phyloP scores from a whole-genome alignment of 2,329 filamentous ascomycete genomes.

The Nannizziopsis arthrosporioides region DNA sequence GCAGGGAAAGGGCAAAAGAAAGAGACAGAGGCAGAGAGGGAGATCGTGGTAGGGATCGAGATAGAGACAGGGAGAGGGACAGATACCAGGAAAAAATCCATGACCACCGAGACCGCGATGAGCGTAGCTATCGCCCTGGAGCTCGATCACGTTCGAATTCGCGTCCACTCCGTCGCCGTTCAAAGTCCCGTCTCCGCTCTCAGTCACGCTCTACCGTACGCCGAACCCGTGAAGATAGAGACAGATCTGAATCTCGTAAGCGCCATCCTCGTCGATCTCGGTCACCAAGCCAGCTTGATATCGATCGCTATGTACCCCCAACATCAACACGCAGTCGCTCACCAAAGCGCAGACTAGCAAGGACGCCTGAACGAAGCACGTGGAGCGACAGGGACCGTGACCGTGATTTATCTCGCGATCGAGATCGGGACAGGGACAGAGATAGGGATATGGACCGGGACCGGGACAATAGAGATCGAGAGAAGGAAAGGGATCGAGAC shows the following conservation, averaged over 20 bases:
- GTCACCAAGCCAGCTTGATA: slow-evolving; percentile 29
- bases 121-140: slow-evolving; percentile 18
- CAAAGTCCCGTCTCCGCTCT: slow-evolving; percentile 16
- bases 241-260: slow-evolving; percentile 14
- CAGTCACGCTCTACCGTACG: slow-evolving; percentile 18
- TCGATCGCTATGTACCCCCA: slow-evolving; percentile 34
- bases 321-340: slow-evolving; percentile 33
- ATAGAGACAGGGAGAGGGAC: slow-evolving; percentile 5
- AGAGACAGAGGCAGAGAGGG: neutral
- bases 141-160: slow-evolving; percentile 18
- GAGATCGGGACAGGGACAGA: slow-evolving; percentile 10
- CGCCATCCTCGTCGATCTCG: slow-evolving; percentile 22
- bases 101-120: slow-evolving; percentile 12
- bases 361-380: slow-evolving; percentile 20
- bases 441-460: slow-evolving; percentile 3
- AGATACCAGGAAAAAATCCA: neutral
- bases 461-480: slow-evolving; percentile 3
- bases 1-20: slow-evolving; percentile 2
- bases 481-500: slow-evolving; percentile 17
- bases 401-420: slow-evolving; percentile 17
- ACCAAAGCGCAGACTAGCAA: slow-evolving; percentile 27
- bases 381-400: slow-evolving; percentile 8
- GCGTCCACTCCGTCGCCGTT: slow-evolving; percentile 13
- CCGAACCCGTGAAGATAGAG: slow-evolving; percentile 12
- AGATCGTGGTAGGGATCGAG: slow-evolving; percentile 6